phyloP scores from a whole-genome alignment of 345 rosid genomes.

The Cardamine chenopodiifolia region DNA sequence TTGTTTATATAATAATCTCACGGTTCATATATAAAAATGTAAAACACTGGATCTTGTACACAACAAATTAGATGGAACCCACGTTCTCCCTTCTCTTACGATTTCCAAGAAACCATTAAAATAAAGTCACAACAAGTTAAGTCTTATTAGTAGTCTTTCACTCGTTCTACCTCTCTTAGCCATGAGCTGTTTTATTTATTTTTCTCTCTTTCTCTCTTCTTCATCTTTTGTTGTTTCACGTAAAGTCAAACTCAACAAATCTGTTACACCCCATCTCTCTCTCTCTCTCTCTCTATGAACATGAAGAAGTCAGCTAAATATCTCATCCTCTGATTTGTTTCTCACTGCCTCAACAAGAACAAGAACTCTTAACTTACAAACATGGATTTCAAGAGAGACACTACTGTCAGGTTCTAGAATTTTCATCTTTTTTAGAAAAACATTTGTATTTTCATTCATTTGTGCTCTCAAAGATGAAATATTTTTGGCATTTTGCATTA shows the following conservation, averaged over 20 bases:
- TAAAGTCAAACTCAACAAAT: constrained; percentile 44
- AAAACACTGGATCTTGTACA: constrained; percentile 1
- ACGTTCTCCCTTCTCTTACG: constrained; percentile 20
- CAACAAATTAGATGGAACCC: constrained; percentile 14
- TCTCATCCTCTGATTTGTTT: constrained; percentile 30
- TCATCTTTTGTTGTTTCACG: constrained; percentile 26
- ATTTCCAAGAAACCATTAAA: constrained; percentile 33
- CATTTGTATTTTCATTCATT: not conserved
- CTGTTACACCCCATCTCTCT: constrained; percentile 32
- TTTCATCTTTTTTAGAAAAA: not conserved
- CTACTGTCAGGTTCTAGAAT: constrained; percentile 55
- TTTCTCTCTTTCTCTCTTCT: not conserved
- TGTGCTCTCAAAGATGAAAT: constrained; percentile 18
- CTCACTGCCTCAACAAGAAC: not conserved
- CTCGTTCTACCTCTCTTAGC: constrained; percentile 22
- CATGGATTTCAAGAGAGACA: constrained; percentile 60
- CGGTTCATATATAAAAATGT: not conserved
- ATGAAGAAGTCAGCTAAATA: constrained; percentile 29
- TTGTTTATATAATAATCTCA: too few species aligned
- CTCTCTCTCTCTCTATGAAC: constrained; percentile 30
- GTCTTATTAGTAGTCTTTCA: constrained; percentile 24
- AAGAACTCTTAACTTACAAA: constrained; percentile 24
- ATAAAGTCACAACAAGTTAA: not conserved
- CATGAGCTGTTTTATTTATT: constrained; percentile 21
- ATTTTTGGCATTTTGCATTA: constrained; percentile 27